Conservation (phyloP, 345 rosid species). For the Diplotaxis tenuifolia region DNA sequence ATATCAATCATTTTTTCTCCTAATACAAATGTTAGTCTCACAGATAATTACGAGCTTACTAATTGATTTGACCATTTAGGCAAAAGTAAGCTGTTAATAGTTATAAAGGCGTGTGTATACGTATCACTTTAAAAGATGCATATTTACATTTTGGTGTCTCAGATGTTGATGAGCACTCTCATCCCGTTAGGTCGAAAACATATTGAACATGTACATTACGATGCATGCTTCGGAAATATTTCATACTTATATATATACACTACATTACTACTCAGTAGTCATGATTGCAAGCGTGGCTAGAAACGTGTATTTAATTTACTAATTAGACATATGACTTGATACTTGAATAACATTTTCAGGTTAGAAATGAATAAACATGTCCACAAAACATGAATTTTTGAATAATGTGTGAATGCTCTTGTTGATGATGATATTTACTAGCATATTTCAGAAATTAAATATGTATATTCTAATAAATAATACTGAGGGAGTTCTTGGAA, state of each 20-base stretch:
- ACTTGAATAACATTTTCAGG: background rate
- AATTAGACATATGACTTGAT: background rate
- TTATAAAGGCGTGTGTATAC: background rate
- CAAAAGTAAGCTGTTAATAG: background rate
- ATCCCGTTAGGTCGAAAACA: background rate
- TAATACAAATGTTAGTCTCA: background rate
- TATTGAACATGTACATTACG: background rate
- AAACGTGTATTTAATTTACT: background rate
- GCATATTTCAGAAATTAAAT: background rate
- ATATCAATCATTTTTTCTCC: background rate
- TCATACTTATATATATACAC: background rate
- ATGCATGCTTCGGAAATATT: background rate
- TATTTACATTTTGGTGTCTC: background rate
- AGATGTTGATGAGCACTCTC: background rate
- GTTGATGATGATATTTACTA: background rate
- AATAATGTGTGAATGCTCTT: background rate
- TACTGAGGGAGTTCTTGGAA: constrained; percentile 1
- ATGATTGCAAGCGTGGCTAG: background rate
- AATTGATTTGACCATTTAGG: background rate
- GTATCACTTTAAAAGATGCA: background rate
- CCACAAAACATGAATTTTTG: background rate
- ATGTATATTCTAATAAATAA: background rate
- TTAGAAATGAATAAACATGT: background rate
- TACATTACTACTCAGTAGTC: background rate
- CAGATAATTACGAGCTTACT: background rate